Evolutionary conservation across 768 basidiomycete species (phyloP), one percentile per base, ranked within the genome.

Genomic region (Leccinum ochraceum): DNA sequence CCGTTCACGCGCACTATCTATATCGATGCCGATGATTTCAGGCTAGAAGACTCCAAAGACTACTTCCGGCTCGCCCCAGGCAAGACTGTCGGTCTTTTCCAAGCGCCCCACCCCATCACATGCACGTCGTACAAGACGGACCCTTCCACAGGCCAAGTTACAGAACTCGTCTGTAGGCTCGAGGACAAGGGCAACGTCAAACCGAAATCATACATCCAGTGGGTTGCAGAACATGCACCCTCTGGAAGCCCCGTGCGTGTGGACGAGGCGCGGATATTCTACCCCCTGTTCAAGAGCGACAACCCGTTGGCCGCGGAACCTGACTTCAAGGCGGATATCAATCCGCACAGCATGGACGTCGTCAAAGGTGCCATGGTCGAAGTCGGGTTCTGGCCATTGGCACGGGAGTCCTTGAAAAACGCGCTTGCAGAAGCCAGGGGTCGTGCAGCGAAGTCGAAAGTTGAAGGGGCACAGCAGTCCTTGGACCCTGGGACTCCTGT

Each of bases 31-130:
- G 90, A 93, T 60, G 97, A 99, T 75, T 99, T 99, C 82, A 83
- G 97, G 56, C 76, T 90, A 37, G 85, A 92, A 65, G 95, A 96
- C 70, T 92, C 93, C 24, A 88, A 88, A 63, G 95, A 98, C 71
- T 99, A 97, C 77, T 98, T 95, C 86, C 89, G 97, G 46, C 88
- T 99, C 51, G 94, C 96, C 16, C 97, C 97, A 7, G 95, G 95
- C 51, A 98, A 98, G 79, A 94, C 94, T 0, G 97, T 98, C 48
- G 97, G 97, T 16, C 79, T 99, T 28, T 96, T 98, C 82, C 90
- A 95, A 72, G 94, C 88, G 16, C 95, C 95, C 3, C 78, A 87
- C 74, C 93, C 95, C 8, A 90, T 99, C 70, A 95, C 94, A 24
- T 96, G 94, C 75, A 90, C 86, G n/a, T 92, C 91, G 5, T 92